Percentiles rank a stretch among this genome's conserved stretches.
phyloP scores from a whole-genome alignment of 129 eudicot genomes.

The Tanacetum coccineum region DNA sequence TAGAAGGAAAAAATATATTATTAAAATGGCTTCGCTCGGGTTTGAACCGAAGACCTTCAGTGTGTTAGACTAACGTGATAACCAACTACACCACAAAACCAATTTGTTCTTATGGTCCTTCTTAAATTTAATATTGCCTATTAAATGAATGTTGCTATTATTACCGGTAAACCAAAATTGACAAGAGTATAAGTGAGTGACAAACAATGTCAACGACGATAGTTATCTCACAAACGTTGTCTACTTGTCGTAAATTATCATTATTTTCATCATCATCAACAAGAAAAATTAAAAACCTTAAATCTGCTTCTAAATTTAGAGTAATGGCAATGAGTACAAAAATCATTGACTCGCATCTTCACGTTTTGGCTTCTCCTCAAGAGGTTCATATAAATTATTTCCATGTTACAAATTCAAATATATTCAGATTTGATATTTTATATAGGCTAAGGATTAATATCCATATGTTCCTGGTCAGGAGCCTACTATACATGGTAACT shows the following conservation, averaged over 20 bases:
- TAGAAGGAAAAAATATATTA: too few relatives aligned
- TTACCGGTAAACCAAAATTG: too few relatives aligned
- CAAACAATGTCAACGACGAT: conserved; percentile 12
- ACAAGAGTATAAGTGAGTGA: too few relatives aligned
- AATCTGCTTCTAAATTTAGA: too few relatives aligned
- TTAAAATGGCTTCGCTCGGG: conserved; percentile 66
- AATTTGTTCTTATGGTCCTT: background rate
- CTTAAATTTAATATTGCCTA: too few relatives aligned
- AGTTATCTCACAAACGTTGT: conserved; percentile 7
- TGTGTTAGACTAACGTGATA: conserved; percentile 94
- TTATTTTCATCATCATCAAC: background rate
- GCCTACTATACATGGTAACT: conserved; percentile 68
- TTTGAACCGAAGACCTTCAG: conserved; percentile 89
- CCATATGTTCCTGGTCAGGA: conserved; percentile 91
- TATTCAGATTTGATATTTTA: background rate
- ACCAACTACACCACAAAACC: conserved; percentile 92
- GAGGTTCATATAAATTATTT: conserved; percentile 40
- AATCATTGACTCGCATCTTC: conserved; percentile 85
- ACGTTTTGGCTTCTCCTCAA: conserved; percentile 88
- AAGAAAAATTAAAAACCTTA: background rate
- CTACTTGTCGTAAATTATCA: background rate
- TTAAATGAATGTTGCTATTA: too few relatives aligned
- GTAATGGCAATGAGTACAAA: conserved; percentile 9
- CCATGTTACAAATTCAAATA: background rate
- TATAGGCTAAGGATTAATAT: conserved; percentile 59